phyloP scores from a whole-genome alignment of 2,329 filamentous ascomycete species.

The Hymenoscyphus linearis region DNA sequence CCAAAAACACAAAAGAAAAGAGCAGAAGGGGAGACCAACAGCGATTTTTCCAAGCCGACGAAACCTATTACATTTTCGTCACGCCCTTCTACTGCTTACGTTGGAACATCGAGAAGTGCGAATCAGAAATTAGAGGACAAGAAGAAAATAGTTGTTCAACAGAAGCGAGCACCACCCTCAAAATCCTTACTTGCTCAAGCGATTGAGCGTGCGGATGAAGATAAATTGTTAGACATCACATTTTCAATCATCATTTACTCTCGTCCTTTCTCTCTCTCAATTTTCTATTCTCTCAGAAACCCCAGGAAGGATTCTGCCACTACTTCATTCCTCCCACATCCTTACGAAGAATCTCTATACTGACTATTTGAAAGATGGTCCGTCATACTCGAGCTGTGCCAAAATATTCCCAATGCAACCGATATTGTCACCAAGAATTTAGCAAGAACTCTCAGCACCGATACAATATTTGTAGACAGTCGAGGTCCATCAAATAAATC shows the following conservation, averaged over 20 bases:
- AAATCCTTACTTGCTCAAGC: background rate
- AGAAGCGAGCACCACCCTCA: background rate
- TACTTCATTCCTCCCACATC: too few relatives aligned
- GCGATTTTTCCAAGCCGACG: background rate
- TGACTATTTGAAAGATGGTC: background rate
- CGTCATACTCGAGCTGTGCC: background rate
- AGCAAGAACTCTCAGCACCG: background rate
- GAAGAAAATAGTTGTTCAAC: background rate
- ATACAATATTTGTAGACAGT: background rate
- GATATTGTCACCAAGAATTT: background rate
- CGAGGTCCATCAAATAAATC: background rate
- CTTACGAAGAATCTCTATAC: background rate
- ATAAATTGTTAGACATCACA: background rate
- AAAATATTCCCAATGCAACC: background rate
- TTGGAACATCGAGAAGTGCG: background rate
- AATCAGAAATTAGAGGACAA: background rate
- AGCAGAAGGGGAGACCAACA: background rate
- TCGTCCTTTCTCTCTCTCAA: background rate
- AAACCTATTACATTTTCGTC: background rate
- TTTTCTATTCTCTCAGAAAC: too few relatives aligned
- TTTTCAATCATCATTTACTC: background rate
- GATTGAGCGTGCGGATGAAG: background rate
- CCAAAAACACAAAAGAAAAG: background rate
- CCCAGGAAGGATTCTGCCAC: too few relatives aligned
- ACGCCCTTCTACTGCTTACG: too few relatives aligned